Base-by-base conservation (phyloP, 306 rosid genomes). In the Lathyrus sativus region DNA sequence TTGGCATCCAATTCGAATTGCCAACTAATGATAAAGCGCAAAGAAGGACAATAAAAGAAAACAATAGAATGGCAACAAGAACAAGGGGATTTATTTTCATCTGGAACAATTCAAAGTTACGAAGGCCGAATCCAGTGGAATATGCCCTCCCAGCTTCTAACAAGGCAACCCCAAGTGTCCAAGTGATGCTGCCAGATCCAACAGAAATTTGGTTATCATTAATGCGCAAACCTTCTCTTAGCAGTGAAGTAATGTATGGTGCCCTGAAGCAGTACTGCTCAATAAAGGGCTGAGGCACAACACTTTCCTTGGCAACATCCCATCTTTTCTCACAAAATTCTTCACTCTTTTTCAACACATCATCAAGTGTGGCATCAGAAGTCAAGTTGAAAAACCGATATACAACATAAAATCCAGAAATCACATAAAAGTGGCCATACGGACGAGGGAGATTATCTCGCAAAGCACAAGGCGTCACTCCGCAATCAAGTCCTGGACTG, bases 181-280 rank as follows among this genome's bases (percentile, higher is more conserved):
- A 93, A 31, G 98, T 93, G 54, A 88, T 90, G 79, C 87, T 88
- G 71, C 98, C 98, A 50, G 97, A 93, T 74, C 96, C 98, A 76
- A 93, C 89, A 67, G 73, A 68, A 70, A 93, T 68, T 62, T 90
- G 88, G 55, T 75, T 58, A 78, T 90, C 96, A 18, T 73, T 79
- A 73, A 93, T 90, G 79, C 85, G 96, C 88, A 93, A 85, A 69
- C 98, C 97, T 71, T 88, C 88, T 79, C 97, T 88, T 61, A 93
- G 83, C 54, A 93, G 84, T 15, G 85, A 90, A 45, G 86, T 86
- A 73, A 88, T 69, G 74, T 93, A 93, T 7, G 97, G 97, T 26
- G 98, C 96, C 77, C 98, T 88, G 74, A 93, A 93, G 85, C 98
- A 93, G 73, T 93, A 93, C 74, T 90, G 98, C 83, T 93, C 98